Percentiles rank a stretch among this genome's conserved stretches.
phyloP scores from a whole-genome alignment of 2,329 filamentous ascomycete genomes.

The Trichophyton benhamiae region DNA sequence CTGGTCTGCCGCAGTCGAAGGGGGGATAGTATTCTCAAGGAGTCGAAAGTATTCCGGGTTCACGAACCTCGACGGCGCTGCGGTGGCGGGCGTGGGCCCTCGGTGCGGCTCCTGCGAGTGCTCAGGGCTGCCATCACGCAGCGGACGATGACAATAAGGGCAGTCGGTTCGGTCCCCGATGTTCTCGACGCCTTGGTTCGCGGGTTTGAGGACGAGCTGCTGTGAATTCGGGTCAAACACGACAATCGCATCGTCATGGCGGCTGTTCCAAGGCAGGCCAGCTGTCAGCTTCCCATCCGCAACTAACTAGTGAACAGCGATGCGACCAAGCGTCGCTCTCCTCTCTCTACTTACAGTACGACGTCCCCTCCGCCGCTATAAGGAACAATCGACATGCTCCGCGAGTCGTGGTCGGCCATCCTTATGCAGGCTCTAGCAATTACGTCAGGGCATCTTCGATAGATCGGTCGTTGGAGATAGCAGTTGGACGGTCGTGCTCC shows the following conservation, averaged over 20 bases:
- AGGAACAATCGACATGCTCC: slow-evolving; percentile 32
- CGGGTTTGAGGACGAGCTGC: slow-evolving; percentile 67
- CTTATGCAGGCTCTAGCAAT: neutral
- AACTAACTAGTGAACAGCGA: no score
- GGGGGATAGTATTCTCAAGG: slow-evolving; percentile 51
- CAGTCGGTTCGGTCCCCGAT: slow-evolving; percentile 54
- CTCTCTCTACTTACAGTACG: slow-evolving; percentile 29
- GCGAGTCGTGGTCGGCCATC: slow-evolving; percentile 5
- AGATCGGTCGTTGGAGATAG: neutral
- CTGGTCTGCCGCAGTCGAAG: slow-evolving; percentile 15
- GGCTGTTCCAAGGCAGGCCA: slow-evolving; percentile 41
- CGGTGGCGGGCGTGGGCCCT: slow-evolving; percentile 21
- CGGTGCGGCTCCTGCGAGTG: slow-evolving; percentile 23
- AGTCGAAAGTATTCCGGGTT: slow-evolving; percentile 92
- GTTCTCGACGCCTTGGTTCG: slow-evolving; percentile 29
- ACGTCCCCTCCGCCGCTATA: slow-evolving; percentile 34
- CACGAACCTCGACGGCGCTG: slow-evolving; percentile 54
- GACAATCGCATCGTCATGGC: slow-evolving; percentile 84
- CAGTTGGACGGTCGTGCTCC: no score
- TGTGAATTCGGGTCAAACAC: slow-evolving; percentile 76
- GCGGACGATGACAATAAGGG: slow-evolving; percentile 77
- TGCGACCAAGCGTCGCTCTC: neutral
- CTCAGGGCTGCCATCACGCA: slow-evolving; percentile 38
- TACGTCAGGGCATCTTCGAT: slow-evolving; percentile 2
- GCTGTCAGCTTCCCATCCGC: neutral